Conservation (phyloP, 2,329 filamentous ascomycete species). For the Bipolaris zeicola region DNA sequence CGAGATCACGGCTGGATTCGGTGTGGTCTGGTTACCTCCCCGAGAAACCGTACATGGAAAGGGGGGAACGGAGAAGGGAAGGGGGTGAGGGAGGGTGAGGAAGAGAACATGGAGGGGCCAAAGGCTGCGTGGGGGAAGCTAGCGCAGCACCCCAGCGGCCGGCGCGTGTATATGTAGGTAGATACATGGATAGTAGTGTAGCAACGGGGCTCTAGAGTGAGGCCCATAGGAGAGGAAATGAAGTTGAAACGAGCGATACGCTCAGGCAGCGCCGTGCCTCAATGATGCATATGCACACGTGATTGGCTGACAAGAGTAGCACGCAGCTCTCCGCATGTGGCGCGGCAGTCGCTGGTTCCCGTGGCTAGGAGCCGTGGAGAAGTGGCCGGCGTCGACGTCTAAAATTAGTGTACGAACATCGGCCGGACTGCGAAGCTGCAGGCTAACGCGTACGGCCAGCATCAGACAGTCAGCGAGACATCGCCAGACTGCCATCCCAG, state of each 20-base stretch:
- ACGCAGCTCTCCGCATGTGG: constrained; percentile 9
- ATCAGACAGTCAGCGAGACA: constrained; percentile 8
- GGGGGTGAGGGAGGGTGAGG: not conserved
- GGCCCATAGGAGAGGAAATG: constrained; percentile 24
- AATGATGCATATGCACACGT: constrained; percentile 21
- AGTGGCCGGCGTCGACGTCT: constrained; percentile 9
- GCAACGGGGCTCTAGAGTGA: constrained; percentile 24
- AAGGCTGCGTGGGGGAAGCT: constrained; percentile 36
- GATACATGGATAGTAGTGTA: constrained; percentile 10
- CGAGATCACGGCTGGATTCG: constrained; percentile 25
- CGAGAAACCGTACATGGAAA: not conserved
- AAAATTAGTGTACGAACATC: constrained; percentile 25
- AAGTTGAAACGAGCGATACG: constrained; percentile 35
- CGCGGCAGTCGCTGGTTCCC: constrained; percentile 9
- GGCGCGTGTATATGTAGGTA: constrained; percentile 36
- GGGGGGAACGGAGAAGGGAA: not conserved
- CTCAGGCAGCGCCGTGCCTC: constrained; percentile 24
- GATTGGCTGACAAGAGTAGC: constrained; percentile 22
- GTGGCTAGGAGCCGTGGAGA: constrained; percentile 15
- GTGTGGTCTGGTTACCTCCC: not conserved
- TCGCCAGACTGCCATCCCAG: constrained; percentile 18
- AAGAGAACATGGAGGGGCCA: constrained; percentile 4
- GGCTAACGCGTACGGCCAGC: constrained; percentile 17
- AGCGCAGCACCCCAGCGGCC: constrained; percentile 41
- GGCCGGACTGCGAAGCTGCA: constrained; percentile 17